Evolutionary conservation across 768 basidiomycete species (phyloP).

Genomic region (Trametes sanguinea): DNA sequence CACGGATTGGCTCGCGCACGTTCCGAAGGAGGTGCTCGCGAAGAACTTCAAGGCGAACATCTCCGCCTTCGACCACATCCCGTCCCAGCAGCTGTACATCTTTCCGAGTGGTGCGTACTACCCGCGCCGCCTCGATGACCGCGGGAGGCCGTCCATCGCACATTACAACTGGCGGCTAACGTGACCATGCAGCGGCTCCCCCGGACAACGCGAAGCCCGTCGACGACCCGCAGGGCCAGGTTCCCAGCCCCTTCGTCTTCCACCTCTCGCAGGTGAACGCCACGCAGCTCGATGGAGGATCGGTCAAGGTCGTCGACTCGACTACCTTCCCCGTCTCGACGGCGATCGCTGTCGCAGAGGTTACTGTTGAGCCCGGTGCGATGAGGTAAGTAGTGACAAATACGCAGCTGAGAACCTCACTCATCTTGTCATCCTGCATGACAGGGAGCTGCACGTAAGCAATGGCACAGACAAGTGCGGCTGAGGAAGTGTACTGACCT

Average conservation of each 20-base stretch:
- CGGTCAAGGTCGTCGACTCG: slow-evolving; percentile 61
- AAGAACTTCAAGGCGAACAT: slow-evolving; percentile 60
- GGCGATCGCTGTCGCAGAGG: slow-evolving; percentile 58
- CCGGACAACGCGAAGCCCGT: slow-evolving; percentile 34
- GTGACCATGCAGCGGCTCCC: slow-evolving; percentile 20
- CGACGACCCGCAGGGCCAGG: slow-evolving; percentile 51
- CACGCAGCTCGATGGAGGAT: slow-evolving; percentile 51
- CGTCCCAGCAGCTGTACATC: slow-evolving; percentile 56
- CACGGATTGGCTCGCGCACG: slow-evolving; percentile 69
- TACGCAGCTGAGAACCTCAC: not conserved
- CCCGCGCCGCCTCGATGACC: not conserved
- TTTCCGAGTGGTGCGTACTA: slow-evolving; percentile 41
- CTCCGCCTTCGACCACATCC: slow-evolving; percentile 56
- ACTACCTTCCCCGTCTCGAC: slow-evolving; percentile 52
- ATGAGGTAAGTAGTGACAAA: slow-evolving; percentile 46
- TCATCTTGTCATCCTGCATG: not conserved
- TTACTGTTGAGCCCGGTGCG: slow-evolving; percentile 59
- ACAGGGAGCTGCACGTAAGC: slow-evolving; percentile 49
- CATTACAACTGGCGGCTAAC: not conserved
- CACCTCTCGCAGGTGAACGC: slow-evolving; percentile 49
- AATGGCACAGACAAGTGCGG: not conserved
- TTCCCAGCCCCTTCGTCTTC: slow-evolving; percentile 55
- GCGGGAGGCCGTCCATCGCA: not conserved
- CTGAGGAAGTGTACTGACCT: not conserved
- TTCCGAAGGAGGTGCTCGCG: slow-evolving; percentile 57